Base-by-base conservation (phyloP, 768 basidiomycete species). In the Phanerodontia chrysosporium region DNA sequence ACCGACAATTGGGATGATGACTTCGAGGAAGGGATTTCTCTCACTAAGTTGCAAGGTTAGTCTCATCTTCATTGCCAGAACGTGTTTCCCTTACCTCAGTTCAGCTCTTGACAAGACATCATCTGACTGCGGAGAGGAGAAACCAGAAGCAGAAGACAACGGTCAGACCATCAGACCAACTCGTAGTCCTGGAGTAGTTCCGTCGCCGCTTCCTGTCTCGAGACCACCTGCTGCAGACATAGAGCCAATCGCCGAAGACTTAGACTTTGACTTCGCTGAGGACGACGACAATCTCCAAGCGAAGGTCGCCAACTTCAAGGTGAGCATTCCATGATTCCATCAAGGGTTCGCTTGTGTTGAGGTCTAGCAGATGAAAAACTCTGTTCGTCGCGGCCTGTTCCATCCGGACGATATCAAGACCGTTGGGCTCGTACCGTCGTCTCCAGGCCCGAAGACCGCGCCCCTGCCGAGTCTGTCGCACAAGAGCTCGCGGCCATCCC, bases 1-100 rank as follows among this genome's bases (percentile, higher is more conserved):
- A 90, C 87, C 1, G 95, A 97, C 69, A 96, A 95, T 63, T 99
- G 97, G 97, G 97, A 99, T 67, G 92, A 95, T 63, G 97, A 99
- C 68, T 99, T 99, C 64, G 93, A 95, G 69, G 93, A 92, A 64
- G 93, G 89, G 1, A 94, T 95, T 32, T 93, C 92, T 0, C 83
- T 92, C 55, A 84, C 87, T 8, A 96, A 95, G 72, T 71, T 95
- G 29, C 89, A 89, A 76, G 86, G 84, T 18, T 80, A 62, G 14
- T 61, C 22, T 62, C 24, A 24, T 12, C 2, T 13, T 53, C 3
- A 3, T 36, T 42, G n/a, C 21, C n/a, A 2, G 8, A 21, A 18
- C 10, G 5, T 42, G 32, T 9, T 16, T 12, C 55, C 5, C 36
- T 9, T 1, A 35, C 22, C 25, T 27, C 25, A 56, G 24, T 24